Base-by-base conservation (phyloP, 106 monocot genomes). In the Cymbidium sinense region DNA sequence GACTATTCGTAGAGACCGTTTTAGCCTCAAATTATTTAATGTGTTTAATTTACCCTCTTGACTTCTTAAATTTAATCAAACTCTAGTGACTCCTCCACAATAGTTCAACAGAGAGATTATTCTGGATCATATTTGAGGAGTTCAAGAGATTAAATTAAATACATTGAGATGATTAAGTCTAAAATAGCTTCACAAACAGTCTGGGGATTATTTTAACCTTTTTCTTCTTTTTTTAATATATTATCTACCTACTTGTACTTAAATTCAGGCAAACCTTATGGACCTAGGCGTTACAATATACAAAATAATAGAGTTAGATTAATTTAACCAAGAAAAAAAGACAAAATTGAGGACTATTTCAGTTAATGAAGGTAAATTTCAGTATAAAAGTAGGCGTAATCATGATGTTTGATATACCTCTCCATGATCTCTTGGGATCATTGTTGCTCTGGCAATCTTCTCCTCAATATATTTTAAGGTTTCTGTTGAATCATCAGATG, bases 381-480 rank as follows among this genome's bases (percentile, higher is more conserved):
- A 75, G 33, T 23, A 33, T 76, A 30, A 76, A 41, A 76, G 35
- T 52, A 52, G 54, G 27, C n/a, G 31, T 79, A 27, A 43, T 67
- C 37, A n/a, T 50, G n/a, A 17, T 20, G 11, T 34, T 76, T 55
- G 33, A 52, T 23, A 76, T 91, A 95, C 95, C 91, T 95, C 95
- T 79, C 91, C 95, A 77, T 91, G 83, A 1, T 80, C 79, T 84
- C 81, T 87, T 64, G 95, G 95, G 75, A 95, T 86, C 95, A 95
- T 89, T 15, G 95, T 95, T 71, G 77, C 91, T 86, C 84, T 91
- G 31, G 95, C 95, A 75, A 95, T 95, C 81, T 89, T 89, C 39
- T 86, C 44, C 69, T 95, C 91, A 70, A 95, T 79, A 23, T 77
- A 43, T 11, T 77, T 75, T 77, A 95, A 67, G 30, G 81, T 80